A percentile compares a stretch with the other conserved stretches of the same genome.
These are phyloP conservation scores for Trypethelium eluteriae DNA, from an alignment of 495 filamentous ascomycete species.

Conservation along the genomic window DNA sequence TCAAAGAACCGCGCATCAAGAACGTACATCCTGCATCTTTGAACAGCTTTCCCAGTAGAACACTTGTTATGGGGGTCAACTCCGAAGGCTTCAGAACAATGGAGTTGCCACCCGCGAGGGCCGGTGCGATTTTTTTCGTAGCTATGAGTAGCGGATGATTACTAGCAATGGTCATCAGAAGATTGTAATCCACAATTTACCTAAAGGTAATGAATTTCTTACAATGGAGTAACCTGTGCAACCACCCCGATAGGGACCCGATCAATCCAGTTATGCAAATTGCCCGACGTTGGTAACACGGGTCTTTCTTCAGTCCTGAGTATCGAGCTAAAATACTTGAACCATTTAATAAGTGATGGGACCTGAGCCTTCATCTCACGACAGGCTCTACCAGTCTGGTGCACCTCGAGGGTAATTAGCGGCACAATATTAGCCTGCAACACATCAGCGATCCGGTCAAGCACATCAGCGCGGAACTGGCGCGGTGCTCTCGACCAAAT, in stretches of 20 bases:
- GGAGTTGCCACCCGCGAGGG: constrained; percentile 55
- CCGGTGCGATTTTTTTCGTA: constrained; percentile 54
- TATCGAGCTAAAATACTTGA: constrained; percentile 55
- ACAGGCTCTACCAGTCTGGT: constrained; percentile 54
- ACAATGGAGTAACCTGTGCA: constrained; percentile 58
- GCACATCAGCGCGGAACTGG: constrained; percentile 42
- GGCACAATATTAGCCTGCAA: constrained; percentile 43
- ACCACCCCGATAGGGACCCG: constrained; percentile 56
- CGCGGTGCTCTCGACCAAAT: constrained; percentile 44
- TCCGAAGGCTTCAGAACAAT: constrained; percentile 57
- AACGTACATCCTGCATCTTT: constrained; percentile 40
- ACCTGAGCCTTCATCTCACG: constrained; percentile 61
- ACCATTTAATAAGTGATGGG: constrained; percentile 54
- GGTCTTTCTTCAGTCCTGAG: constrained; percentile 53
- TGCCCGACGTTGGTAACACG: constrained; percentile 53
- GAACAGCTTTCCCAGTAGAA: constrained; percentile 46
- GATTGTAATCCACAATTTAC: constrained; percentile 17
- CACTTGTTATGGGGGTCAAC: constrained; percentile 50
- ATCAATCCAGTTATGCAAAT: constrained; percentile 54
- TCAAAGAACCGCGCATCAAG: too few species aligned
- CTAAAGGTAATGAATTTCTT: constrained; percentile 50
- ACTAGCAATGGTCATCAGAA: not conserved
- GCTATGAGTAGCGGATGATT: constrained; percentile 38
- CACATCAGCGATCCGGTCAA: constrained; percentile 48
- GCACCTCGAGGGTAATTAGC: constrained; percentile 51